Evolutionary conservation across 1,284 basidiomycete genomes (phyloP), one percentile per base, ranked within the genome.

Genomic region (Ustilago esculenta): DNA sequence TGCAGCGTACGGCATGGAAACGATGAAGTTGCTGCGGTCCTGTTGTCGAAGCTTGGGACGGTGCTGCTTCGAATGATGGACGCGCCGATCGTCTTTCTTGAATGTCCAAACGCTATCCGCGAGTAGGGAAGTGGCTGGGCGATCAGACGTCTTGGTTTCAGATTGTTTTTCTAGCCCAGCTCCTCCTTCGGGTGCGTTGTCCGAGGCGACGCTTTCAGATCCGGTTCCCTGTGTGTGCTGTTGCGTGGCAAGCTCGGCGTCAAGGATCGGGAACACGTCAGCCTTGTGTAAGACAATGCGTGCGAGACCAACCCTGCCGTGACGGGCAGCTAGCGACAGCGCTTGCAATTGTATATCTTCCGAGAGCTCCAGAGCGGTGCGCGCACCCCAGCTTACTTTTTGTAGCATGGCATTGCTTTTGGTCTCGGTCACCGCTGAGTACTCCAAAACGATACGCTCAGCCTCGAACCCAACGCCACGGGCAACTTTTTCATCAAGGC

Each of bases 21-120:
- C 80, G 72, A 53, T 84, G 79, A 73, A 81, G 68, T 57, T 79
- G 67, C 56, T 83, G 49, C 73, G 82, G 68, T 73, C 67, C 41
- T 61, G 68, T 64, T 65, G 64, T 23, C 44, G 54, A 37, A 60
- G 47, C 30, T 46, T 63, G n/a, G 50, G 63, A 43, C 57, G 69
- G 46, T 35, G 49, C 44, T 41, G 67, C 45, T 36, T 49, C 27
- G 46, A 37, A 27, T 33, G 39, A 10, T 42, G 34, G 17, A 48
- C 52, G 10, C 44, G 32, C 4, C 43, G 41, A 20, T 49, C 51
- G 20, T 40, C 58, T 21, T 64, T 61, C 12, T 73, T 65, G 50
- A 77, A 73, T 4, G 67, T 56, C 76, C 76, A 79, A 2, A 77
- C 63, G 23, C 68, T 61, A 18, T 72, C 63, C 7, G 75, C 66